Evolutionary conservation across 2,329 filamentous ascomycete species (phyloP).

Genomic region (Cladobotryum protrusum): DNA sequence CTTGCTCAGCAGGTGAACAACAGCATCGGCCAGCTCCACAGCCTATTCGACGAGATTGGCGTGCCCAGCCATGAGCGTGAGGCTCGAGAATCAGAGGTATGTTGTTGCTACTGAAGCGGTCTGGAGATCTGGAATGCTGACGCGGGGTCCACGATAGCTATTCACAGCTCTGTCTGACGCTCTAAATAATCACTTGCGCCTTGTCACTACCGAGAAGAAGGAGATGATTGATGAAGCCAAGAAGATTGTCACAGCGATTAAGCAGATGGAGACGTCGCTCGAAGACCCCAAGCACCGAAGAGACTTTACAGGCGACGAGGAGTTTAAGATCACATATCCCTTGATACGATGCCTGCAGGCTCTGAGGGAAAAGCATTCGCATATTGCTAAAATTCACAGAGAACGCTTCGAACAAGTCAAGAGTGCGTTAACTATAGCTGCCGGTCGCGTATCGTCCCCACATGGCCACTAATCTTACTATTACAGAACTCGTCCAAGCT

Average conservation of each 20-base stretch:
- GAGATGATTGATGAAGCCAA: constrained; percentile 85
- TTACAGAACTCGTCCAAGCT: constrained; percentile 78
- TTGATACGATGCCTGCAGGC: constrained; percentile 70
- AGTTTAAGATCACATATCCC: constrained; percentile 74
- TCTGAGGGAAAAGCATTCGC: constrained; percentile 79
- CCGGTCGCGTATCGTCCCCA: not conserved
- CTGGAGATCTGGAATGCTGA: not conserved
- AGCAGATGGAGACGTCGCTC: constrained; percentile 88
- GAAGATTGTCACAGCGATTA: constrained; percentile 75
- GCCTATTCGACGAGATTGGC: constrained; percentile 94
- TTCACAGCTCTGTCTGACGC: constrained; percentile 89
- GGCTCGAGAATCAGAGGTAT: constrained; percentile 79
- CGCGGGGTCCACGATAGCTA: constrained; percentile 52
- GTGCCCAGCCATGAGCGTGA: constrained; percentile 92
- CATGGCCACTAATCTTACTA: constrained; percentile 10
- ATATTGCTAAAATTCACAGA: constrained; percentile 74
- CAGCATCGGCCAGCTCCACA: constrained; percentile 88
- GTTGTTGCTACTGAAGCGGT: constrained; percentile 16
- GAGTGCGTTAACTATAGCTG: constrained; percentile 50
- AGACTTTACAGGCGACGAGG: constrained; percentile 60
- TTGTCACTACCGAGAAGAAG: constrained; percentile 83
- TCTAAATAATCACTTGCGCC: constrained; percentile 79
- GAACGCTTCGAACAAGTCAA: constrained; percentile 94
- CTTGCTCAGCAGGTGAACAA: constrained; percentile 91
- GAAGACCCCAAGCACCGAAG: constrained; percentile 65